These are phyloP conservation scores for Paramecium tetraurelia DNA, from an alignment of 73 alveolate species.

Conservation along the genomic window DNA sequence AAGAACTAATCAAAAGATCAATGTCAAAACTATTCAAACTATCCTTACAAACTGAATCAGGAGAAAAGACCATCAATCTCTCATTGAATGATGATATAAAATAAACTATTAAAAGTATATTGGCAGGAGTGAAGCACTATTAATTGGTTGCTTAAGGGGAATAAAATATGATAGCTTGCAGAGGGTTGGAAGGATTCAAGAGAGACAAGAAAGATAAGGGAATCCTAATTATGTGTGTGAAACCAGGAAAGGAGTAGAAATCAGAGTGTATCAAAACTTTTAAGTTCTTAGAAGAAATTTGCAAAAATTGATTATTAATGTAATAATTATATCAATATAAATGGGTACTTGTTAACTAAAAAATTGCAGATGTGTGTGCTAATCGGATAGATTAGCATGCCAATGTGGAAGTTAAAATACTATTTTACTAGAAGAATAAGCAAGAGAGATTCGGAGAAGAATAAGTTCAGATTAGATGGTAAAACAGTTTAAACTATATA, in stretches of 20 bases:
- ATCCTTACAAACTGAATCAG: not conserved
- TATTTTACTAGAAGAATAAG: not conserved
- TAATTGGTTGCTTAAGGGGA: not conserved
- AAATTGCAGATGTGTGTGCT: conserved; percentile 39
- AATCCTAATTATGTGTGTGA: not conserved
- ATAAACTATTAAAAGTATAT: not conserved
- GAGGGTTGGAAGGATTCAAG: not conserved
- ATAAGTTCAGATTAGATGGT: conserved; percentile 19
- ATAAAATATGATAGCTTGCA: not conserved
- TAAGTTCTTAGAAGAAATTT: not conserved
- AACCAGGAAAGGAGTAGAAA: not conserved
- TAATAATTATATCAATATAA: not conserved
- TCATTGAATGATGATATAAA: not conserved
- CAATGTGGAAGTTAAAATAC: conserved; percentile 38
- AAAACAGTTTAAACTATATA: not conserved
- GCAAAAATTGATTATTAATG: not conserved
- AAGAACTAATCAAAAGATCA: not conserved
- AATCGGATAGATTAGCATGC: not conserved
- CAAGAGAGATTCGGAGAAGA: not conserved
- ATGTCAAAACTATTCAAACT: not conserved
- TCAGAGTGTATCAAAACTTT: not conserved
- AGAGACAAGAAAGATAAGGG: not conserved
- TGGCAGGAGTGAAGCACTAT: not conserved
- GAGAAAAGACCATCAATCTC: not conserved
- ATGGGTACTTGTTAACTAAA: conserved; percentile 37